Percentiles rank a stretch among this genome's conserved stretches.
These are phyloP conservation scores for Thalassiosira delicatula DNA, from an alignment of 352 stramenopile genomes.

Conservation along the genomic window DNA sequence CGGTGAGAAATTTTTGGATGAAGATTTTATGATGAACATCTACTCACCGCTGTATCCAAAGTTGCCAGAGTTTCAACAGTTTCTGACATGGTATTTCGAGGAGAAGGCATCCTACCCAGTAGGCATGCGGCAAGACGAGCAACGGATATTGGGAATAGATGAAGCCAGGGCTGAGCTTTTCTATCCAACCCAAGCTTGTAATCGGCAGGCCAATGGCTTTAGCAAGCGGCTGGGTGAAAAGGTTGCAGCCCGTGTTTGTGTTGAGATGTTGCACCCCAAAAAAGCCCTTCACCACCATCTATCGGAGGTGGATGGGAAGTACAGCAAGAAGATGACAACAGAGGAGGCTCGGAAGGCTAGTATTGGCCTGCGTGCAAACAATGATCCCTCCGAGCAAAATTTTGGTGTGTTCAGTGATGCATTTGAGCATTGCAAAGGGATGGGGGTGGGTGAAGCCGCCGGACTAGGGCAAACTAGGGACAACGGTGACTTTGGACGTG, in stretches of 20 bases:
- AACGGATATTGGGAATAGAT: background rate
- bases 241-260: background rate
- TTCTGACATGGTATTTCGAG: background rate
- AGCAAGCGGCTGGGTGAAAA: too few species aligned
- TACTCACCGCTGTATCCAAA: background rate
- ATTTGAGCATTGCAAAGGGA: background rate
- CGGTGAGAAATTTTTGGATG: background rate
- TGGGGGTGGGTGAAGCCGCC: background rate
- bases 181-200: constrained; percentile 14
- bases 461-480: constrained; percentile 8
- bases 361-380: constrained; percentile 9
- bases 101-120: background rate
- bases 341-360: background rate
- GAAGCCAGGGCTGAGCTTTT: constrained; percentile 4
- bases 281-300: constrained; percentile 43
- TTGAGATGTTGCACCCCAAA: constrained; percentile 22
- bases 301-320: background rate
- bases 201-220: constrained; percentile 34
- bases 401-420: background rate
- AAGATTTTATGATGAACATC: constrained; percentile 16
- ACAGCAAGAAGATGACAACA: constrained; percentile 9
- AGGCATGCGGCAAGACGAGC: background rate
- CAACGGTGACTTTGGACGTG: constrained; percentile 34
- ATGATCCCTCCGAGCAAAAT: background rate
- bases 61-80: background rate